Evolutionary conservation across 169 alveolate species (phyloP).

Genomic region (Miamiensis avidus): DNA sequence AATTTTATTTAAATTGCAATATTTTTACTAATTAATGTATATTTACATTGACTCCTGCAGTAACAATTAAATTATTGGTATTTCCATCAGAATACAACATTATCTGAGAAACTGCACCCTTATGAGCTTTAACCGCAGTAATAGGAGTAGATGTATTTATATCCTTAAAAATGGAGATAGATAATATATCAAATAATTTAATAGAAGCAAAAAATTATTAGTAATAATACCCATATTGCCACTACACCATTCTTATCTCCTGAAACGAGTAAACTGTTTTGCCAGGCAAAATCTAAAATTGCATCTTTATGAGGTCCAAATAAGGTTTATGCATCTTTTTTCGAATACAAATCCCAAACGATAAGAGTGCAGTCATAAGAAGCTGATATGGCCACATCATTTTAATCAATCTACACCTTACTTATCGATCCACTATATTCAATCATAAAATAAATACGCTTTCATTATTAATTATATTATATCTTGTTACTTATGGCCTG

Average conservation of each 20-base stretch:
- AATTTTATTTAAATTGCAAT: too few relatives aligned
- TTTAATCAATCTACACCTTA: constrained; percentile 75
- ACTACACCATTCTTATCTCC: constrained; percentile 75
- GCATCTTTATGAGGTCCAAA: constrained; percentile 77
- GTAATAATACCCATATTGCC: constrained; percentile 63
- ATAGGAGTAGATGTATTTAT: constrained; percentile 72
- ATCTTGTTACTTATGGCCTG: constrained; percentile 31
- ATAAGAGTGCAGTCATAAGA: constrained; percentile 77
- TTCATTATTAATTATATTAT: background rate
- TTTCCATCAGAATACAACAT: constrained; percentile 74
- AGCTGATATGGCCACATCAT: constrained; percentile 61
- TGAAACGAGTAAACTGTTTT: constrained; percentile 67
- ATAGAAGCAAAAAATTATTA: too few relatives aligned
- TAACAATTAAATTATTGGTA: constrained; percentile 58
- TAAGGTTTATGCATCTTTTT: constrained; percentile 60
- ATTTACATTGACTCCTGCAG: constrained; percentile 65
- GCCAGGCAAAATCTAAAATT: constrained; percentile 80
- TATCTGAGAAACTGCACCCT: constrained; percentile 76
- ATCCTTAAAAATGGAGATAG: too few relatives aligned
- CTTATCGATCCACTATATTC: constrained; percentile 74
- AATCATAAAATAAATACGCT: constrained; percentile 29
- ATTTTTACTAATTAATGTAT: background rate
- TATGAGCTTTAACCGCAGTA: constrained; percentile 53
- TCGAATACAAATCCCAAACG: constrained; percentile 73
- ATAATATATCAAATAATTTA: too few relatives aligned